Base-by-base conservation (phyloP, 306 rosid species). In the Begonia peltatifolia region DNA sequence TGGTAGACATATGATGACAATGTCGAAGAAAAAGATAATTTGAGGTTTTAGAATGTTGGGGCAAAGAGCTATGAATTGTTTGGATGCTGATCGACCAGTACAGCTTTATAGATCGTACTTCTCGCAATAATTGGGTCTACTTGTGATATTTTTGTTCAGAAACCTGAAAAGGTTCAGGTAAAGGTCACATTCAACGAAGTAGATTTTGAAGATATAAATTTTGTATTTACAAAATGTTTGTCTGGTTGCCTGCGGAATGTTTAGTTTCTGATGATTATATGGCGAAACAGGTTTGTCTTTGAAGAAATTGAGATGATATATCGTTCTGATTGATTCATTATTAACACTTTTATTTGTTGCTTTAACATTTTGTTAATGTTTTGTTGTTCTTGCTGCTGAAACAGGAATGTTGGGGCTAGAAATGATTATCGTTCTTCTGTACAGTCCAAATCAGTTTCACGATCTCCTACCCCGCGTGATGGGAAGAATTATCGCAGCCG, bases 101-200 rank as follows among this genome's bases (percentile, higher is more conserved):
- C 87, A 79, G 76, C 80, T 71, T 79, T 79, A 63, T 68, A 63
- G 71, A 73, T 74, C 81, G 64, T 90, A 85, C 71, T 79, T 80
- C 70, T 78, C 81, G 9, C 38, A 74, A 63, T 84, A 71, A 83
- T 79, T 86, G 92, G 92, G 76, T 79, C 71, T 70, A 72, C 78
- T 76, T 85, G 68, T 83, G 84, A 66, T 80, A 62, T 65, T 81
- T 83, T 74, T 92, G 76, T 83, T 76, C 88, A 50, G 84, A 74
- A 80, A 92, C 80, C 80, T 69, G 84, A 78, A 77, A 82, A 83
- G 93, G 88, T 86, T 71, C 88, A 92, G 99, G 93, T 86, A 92
- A 73, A 83, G 83, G 94, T 74, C 76, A 74, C 67, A 68, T 76
- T 79, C 75, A 69, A 79, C 71, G 73, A 74, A 79, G 66, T 67